Evolutionary conservation across 805 yeast genomes (phyloP).

Genomic region (Ascoidea asiatica): DNA sequence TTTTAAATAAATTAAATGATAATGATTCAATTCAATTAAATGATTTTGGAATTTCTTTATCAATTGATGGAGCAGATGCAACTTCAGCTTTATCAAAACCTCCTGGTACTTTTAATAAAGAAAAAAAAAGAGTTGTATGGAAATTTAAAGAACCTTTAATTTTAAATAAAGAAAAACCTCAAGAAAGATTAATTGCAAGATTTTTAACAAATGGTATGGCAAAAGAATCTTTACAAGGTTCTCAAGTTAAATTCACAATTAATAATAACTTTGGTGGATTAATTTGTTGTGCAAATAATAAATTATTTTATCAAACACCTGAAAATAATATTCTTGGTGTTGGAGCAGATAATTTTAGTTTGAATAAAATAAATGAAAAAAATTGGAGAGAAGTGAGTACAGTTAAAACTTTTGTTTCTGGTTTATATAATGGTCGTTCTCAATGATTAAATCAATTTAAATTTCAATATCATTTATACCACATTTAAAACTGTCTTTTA

Average conservation of each 20-base stretch:
- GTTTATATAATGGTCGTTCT: too few species aligned
- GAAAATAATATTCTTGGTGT: slow-evolving; percentile 1
- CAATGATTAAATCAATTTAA: too few species aligned
- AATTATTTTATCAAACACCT: slow-evolving; percentile 19
- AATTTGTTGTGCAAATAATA: slow-evolving; percentile 27
- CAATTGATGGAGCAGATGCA: slow-evolving; percentile 47
- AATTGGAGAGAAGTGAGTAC: slow-evolving; percentile 6
- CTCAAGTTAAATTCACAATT: slow-evolving; percentile 51
- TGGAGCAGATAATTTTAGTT: neutral
- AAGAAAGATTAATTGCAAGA: slow-evolving; percentile 72
- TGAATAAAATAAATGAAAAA: neutral
- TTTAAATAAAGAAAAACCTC: slow-evolving; percentile 23
- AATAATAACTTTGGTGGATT: slow-evolving; percentile 28
- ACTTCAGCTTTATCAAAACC: slow-evolving; percentile 81
- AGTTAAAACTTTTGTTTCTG: slow-evolving; percentile 7
- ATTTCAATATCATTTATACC: too few species aligned
- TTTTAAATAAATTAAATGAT: slow-evolving; percentile 21
- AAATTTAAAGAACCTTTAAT: slow-evolving; percentile 34
- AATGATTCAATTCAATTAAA: slow-evolving; percentile 21
- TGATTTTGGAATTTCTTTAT: slow-evolving; percentile 31
- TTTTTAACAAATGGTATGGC: slow-evolving; percentile 66
- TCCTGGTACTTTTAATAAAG: slow-evolving; percentile 80
- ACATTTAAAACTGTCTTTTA: too few species aligned
- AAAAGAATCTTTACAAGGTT: slow-evolving; percentile 61
- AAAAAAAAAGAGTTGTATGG: slow-evolving; percentile 81